Evolutionary conservation across 2,329 filamentous ascomycete genomes (phyloP).

Genomic region (Fusarium sp.): DNA sequence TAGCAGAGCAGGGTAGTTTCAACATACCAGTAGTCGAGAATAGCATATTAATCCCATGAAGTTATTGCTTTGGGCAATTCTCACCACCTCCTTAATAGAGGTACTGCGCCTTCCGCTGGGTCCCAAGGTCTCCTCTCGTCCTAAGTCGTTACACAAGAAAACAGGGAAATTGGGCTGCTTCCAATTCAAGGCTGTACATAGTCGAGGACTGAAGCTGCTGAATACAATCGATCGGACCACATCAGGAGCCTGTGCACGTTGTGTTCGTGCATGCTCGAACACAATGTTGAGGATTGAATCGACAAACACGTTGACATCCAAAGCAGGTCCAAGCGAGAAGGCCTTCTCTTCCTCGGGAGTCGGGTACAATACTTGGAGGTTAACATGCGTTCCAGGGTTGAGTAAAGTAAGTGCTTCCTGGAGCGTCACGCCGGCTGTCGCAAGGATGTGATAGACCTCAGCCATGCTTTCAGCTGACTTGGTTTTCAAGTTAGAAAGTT

Average conservation of each 20-base stretch:
- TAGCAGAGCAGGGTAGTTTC: not conserved
- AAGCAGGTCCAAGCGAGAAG: constrained; percentile 75
- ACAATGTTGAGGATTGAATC: constrained; percentile 86
- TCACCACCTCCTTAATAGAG: constrained; percentile 93
- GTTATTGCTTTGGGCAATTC: constrained; percentile 94
- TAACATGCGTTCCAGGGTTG: constrained; percentile 83
- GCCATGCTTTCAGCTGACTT: constrained; percentile 66
- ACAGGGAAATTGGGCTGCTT: constrained; percentile 99
- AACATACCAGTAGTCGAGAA: constrained; percentile 81
- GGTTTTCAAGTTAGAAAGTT: constrained; percentile 54
- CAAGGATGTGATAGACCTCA: constrained; percentile 76
- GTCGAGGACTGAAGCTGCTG: constrained; percentile 87
- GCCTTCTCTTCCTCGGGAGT: constrained; percentile 76
- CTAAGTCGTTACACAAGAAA: constrained; percentile 93
- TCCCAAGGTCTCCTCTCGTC: constrained; percentile 63
- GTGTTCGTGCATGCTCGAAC: constrained; percentile 86
- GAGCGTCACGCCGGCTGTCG: constrained; percentile 80
- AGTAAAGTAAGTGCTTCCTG: constrained; percentile 79
- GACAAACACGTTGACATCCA: constrained; percentile 86
- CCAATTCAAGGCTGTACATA: constrained; percentile 97
- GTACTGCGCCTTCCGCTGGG: constrained; percentile 76
- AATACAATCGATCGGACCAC: constrained; percentile 90
- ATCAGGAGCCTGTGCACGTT: constrained; percentile 70
- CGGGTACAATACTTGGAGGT: constrained; percentile 92
- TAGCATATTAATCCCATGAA: constrained; percentile 97